phyloP scores from a whole-genome alignment of 495 filamentous ascomycete species.

The Cladorrhinum samala region DNA sequence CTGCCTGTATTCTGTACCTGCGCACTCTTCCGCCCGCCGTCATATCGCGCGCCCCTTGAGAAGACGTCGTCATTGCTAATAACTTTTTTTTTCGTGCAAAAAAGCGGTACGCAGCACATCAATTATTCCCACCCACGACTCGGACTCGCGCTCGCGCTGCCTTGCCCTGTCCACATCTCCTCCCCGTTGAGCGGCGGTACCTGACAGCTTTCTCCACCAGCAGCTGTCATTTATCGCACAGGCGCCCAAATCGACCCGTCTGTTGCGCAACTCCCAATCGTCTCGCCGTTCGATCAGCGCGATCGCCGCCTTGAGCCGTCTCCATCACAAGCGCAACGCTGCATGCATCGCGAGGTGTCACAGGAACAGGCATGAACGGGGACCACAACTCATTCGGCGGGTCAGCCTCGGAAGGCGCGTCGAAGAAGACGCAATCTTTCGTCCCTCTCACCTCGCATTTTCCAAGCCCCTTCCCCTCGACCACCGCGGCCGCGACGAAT shows the following conservation, averaged over 20 bases:
- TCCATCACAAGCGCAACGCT: constrained; percentile 22
- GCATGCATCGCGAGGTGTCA: constrained; percentile 33
- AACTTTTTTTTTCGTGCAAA: constrained; percentile 10
- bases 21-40: constrained; percentile 22
- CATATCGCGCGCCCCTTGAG: constrained; percentile 32
- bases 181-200: constrained; percentile 3
- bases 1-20: constrained; percentile 23
- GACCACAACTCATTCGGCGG: constrained; percentile 30
- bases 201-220: constrained; percentile 18
- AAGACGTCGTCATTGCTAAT: constrained; percentile 35
- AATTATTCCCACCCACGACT: constrained; percentile 3
- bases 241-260: constrained; percentile 17
- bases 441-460: constrained; percentile 32
- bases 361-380: constrained; percentile 32
- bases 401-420: constrained; percentile 23
- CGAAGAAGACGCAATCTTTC: constrained; percentile 21
- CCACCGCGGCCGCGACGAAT: constrained; percentile 26
- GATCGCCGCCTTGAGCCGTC: constrained; percentile 28
- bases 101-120: constrained; percentile 1
- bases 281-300: constrained; percentile 36
- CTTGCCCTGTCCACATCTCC: not conserved
- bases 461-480: constrained; percentile 29
- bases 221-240: constrained; percentile 10
- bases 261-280: constrained; percentile 11
- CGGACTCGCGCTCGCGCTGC: not conserved